phyloP scores from a whole-genome alignment of 2,329 filamentous ascomycete genomes.

The Cordyceps cateniannulata region DNA sequence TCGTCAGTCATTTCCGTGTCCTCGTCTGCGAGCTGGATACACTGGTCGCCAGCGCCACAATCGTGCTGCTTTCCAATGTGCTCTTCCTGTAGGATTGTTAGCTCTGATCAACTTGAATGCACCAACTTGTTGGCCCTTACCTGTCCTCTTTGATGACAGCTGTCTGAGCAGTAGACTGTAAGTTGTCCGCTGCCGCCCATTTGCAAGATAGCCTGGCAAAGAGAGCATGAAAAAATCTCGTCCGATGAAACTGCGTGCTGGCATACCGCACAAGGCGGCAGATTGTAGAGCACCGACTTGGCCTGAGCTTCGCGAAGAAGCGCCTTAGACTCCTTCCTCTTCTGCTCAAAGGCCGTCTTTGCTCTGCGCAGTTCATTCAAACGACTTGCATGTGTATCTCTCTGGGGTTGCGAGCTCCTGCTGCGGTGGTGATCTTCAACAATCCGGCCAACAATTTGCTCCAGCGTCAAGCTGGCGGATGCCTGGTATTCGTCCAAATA shows the following conservation, averaged over 20 bases:
- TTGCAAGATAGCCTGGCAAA: slow-evolving; percentile 38
- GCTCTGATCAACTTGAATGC: background rate
- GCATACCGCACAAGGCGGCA: slow-evolving; percentile 37
- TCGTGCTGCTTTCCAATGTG: slow-evolving; percentile 34
- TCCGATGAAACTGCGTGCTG: slow-evolving; percentile 25
- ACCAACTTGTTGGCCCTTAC: slow-evolving; percentile 26
- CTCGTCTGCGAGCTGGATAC: slow-evolving; percentile 32
- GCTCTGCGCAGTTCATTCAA: slow-evolving; percentile 42
- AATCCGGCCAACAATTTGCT: slow-evolving; percentile 29
- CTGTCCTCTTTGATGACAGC: slow-evolving; percentile 33
- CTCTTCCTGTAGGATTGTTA: slow-evolving; percentile 24
- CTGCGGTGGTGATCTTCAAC: slow-evolving; percentile 25
- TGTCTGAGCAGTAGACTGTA: slow-evolving; percentile 39
- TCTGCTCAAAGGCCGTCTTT: slow-evolving; percentile 42
- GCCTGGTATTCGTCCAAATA: slow-evolving; percentile 34
- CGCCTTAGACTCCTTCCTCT: slow-evolving; percentile 32
- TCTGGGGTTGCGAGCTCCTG: slow-evolving; percentile 26
- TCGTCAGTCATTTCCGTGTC: slow-evolving; percentile 33
- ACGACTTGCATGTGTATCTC: slow-evolving; percentile 31
- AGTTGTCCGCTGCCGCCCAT: slow-evolving; percentile 29
- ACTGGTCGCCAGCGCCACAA: slow-evolving; percentile 35
- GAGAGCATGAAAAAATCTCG: slow-evolving; percentile 35
- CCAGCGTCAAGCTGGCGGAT: slow-evolving; percentile 23
- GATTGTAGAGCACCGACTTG: slow-evolving; percentile 28
- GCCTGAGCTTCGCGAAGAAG: slow-evolving; percentile 25